Base-by-base conservation (phyloP, 108 stramenopile genomes). In the Cyclotella distinguenda region DNA sequence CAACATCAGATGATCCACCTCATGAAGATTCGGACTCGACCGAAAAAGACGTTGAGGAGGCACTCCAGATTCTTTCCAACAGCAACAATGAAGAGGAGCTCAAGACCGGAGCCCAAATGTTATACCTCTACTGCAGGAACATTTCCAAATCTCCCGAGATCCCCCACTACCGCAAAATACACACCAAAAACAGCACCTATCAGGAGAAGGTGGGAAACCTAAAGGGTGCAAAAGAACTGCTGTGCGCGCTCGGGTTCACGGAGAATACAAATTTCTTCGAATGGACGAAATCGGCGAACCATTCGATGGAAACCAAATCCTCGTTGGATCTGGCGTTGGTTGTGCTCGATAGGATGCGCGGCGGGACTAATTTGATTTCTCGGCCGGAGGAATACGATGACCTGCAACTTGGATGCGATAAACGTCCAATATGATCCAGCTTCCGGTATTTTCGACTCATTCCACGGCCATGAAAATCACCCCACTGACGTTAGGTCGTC, bases 151-250 rank as follows among this genome's bases (percentile, higher is more conserved):
- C 88, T 43, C 83, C 88, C 16, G 50, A 62, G 16, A 72, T 86
- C 28, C 85, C 85, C 18, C 74, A 89, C 11, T 90, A 93, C 66
- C 85, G 88, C 11, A 89, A 89, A 64, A 88, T 93, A 44, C 88
- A 82, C 56, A 90, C 84, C 16, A 80, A 81, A 21, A 90, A 89
- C 60, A 83, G 82, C 35, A 86, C 74, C 32, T 93, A 84, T 61
- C 66, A 72, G 19, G 66, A 59, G 12, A 88, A 86, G 49, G 82
- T 93, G 32, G 84, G 86, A 27, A 51, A 68, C 8, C 49, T 93
- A 15, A 26, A 35, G 0, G 91, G 91, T 43, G 87, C 81, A 12
- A 77, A 60, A 52, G 86, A 86, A 9, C 70, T 93, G 30, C 73
- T 93, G 22, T 21, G 49, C 16, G 82, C 81, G 0, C 72, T 93